Evolutionary conservation across 805 yeast genomes (phyloP), one percentile per base, ranked within the genome.

Genomic region (Metschnikowia aberdeeniae): DNA sequence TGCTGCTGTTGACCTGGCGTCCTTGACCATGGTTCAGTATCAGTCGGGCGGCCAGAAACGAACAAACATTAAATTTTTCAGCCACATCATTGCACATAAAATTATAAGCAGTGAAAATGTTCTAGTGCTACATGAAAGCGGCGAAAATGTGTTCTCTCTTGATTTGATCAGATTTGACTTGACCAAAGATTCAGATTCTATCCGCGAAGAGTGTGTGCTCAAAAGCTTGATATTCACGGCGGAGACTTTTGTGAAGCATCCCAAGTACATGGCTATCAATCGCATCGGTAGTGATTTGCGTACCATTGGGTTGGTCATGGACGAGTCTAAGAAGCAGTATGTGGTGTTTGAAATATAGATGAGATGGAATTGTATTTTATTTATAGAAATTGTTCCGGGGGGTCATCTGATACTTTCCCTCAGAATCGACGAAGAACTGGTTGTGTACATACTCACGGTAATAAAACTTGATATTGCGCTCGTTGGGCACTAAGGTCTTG

Each of bases 231-330:
- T 31, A 28, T 40, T 42, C 42, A 36, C 17, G 34, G 30, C 45
- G 7, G 40, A 28, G 1, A 35, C 49, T 3, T 34, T 30, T 10
- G 49, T 57, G n/a, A 42, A 46, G 30, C 43, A 53, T n/a, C 75
- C 77, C 1, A 46, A 53, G 3, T 55, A 56, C 38, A 32, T 75
- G 35, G 54, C 72, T 0, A 49, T 67, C n/a, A 71, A 64, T 45
- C 47, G 61, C 6, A 34, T 42, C n/a, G 46, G 47, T 2, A 31
- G 47, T 3, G 55, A 62, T 22, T 47, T 60, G 0, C 38, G 39
- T 8, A 37, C 31, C 11, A 57, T 62, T 34, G 76, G 71, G 5
- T 70, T 75, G 47, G 47, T 77, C 12, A 48, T 76, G 30, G 79
- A 75, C 49, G 50, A 57, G 7, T 55, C 68, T 22, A 68, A 59